Evolutionary conservation across 805 yeast genomes (phyloP).

Genomic region (Priceomyces medius): DNA sequence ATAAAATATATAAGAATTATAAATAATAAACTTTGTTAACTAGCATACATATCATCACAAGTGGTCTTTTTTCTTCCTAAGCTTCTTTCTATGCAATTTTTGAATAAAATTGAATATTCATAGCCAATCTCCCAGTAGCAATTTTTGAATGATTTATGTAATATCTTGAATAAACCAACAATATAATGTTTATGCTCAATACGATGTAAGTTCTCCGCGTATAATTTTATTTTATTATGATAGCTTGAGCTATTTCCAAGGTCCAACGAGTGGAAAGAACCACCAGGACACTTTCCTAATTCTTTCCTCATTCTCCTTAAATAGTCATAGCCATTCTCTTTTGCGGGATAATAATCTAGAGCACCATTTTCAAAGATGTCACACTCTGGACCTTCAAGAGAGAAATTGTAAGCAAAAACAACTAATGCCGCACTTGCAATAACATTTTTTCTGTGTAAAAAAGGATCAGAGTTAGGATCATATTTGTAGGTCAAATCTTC

Average conservation of each 20-base stretch:
- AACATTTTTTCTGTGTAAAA: conserved; percentile 38
- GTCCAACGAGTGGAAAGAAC: conserved; percentile 9
- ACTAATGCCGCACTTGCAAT: conserved; percentile 42
- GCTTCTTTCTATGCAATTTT: conserved; percentile 55
- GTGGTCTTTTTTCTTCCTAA: conserved; percentile 47
- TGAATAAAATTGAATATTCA: conserved; percentile 53
- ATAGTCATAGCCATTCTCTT: conserved; percentile 52
- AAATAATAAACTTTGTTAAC: neutral
- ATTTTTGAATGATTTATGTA: conserved; percentile 32
- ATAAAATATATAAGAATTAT: neutral
- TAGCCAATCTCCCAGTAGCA: conserved; percentile 57
- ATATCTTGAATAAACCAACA: conserved; percentile 53
- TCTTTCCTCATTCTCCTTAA: conserved; percentile 48
- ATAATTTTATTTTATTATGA: conserved; percentile 41
- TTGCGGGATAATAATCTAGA: conserved; percentile 24
- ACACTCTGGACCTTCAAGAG: conserved; percentile 48
- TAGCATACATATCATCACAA: conserved; percentile 51
- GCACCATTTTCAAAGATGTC: conserved; percentile 21
- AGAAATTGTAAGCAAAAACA: conserved; percentile 54
- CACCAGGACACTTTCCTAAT: conserved; percentile 32
- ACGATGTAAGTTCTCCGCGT: conserved; percentile 39
- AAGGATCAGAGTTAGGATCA: conserved; percentile 52
- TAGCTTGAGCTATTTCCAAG: conserved; percentile 27
- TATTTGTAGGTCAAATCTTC: conserved; percentile 45
- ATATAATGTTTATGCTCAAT: conserved; percentile 48